phyloP scores from a whole-genome alignment of 1,284 basidiomycete species.

The Neonothopanus nambi region DNA sequence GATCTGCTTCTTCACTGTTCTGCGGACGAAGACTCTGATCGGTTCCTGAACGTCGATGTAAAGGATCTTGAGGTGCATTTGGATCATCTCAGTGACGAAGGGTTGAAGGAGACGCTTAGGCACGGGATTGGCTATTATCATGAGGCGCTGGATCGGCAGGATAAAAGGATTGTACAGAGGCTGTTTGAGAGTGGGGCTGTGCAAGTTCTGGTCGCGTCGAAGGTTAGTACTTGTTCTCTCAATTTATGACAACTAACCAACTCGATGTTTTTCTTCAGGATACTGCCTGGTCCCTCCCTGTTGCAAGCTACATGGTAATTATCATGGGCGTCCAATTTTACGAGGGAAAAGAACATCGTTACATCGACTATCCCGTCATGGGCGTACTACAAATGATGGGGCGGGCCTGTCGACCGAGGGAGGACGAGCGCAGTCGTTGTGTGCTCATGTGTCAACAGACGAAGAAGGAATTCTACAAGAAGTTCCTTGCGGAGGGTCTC shows the following conservation, averaged over 20 bases:
- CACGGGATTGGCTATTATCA: conserved; percentile 97
- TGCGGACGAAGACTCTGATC: conserved; percentile 82
- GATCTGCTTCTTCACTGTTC: conserved; percentile 89
- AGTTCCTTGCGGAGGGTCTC: conserved; percentile 96
- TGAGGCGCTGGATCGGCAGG: conserved; percentile 88
- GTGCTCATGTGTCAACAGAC: conserved; percentile 97
- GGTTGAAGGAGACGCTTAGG: conserved; percentile 80
- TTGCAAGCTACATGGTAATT: conserved; percentile 95
- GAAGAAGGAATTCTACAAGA: conserved; percentile 97
- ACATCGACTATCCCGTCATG: conserved; percentile 96
- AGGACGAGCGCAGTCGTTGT: conserved; percentile 88
- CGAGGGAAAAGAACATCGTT: conserved; percentile 95
- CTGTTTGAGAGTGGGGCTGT: conserved; percentile 94
- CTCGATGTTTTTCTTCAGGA: conserved; percentile 51
- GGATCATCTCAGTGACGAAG: conserved; percentile 80
- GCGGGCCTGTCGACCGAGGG: conserved; percentile 84
- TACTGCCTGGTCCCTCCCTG: conserved; percentile 92
- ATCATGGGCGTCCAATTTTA: conserved; percentile 98
- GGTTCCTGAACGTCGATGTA: conserved; percentile 90
- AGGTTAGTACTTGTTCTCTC: conserved; percentile 47
- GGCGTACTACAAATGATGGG: conserved; percentile 99
- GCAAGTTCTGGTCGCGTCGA: conserved; percentile 91
- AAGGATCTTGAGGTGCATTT: conserved; percentile 87
- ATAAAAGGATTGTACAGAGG: conserved; percentile 93
- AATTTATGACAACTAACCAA: background rate